These are phyloP conservation scores for Haematococcus sp. DNA, from an alignment of 139 green algal genomes.

Conservation along the genomic window DNA sequence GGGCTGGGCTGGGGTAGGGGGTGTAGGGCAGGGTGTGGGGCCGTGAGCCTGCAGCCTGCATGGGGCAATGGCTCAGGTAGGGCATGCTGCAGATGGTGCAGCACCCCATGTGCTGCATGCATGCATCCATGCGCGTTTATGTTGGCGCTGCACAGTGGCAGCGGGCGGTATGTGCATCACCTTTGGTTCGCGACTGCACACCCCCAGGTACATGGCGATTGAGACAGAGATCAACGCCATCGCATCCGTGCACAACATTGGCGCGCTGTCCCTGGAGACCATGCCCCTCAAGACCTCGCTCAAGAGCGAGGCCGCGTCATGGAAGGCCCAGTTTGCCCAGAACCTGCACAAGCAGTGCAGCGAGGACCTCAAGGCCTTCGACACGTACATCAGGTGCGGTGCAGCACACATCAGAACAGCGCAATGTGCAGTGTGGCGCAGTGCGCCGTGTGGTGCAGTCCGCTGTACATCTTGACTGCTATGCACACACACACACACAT, in stretches of 20 bases:
- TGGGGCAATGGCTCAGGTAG: too few species aligned
- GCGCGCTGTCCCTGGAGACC: slow-evolving; percentile 79
- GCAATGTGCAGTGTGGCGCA: too few species aligned
- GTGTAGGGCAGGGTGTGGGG: too few species aligned
- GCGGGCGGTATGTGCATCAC: too few species aligned
- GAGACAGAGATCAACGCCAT: slow-evolving; percentile 65
- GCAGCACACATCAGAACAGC: too few species aligned
- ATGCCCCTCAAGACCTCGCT: slow-evolving; percentile 83
- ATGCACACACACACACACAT: too few species aligned
- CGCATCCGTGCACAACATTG: slow-evolving; percentile 79
- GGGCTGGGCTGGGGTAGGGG: too few species aligned
- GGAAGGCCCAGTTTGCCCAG: slow-evolving; percentile 91
- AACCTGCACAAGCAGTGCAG: slow-evolving; percentile 87
- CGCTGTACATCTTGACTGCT: too few species aligned
- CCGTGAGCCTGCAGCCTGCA: too few species aligned
- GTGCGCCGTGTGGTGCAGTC: too few species aligned
- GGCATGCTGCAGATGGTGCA: too few species aligned
- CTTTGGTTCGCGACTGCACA: not conserved
- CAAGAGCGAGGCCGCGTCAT: slow-evolving; percentile 78
- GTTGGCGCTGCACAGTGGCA: not conserved
- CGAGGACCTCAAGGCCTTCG: slow-evolving; percentile 81
- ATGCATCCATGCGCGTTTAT: not conserved
- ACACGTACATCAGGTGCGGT: slow-evolving; percentile 76
- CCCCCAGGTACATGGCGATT: slow-evolving; percentile 14
- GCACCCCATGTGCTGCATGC: too few species aligned